Conservation (phyloP, 2,329 filamentous ascomycete genomes). For the Penicillium sp. region DNA sequence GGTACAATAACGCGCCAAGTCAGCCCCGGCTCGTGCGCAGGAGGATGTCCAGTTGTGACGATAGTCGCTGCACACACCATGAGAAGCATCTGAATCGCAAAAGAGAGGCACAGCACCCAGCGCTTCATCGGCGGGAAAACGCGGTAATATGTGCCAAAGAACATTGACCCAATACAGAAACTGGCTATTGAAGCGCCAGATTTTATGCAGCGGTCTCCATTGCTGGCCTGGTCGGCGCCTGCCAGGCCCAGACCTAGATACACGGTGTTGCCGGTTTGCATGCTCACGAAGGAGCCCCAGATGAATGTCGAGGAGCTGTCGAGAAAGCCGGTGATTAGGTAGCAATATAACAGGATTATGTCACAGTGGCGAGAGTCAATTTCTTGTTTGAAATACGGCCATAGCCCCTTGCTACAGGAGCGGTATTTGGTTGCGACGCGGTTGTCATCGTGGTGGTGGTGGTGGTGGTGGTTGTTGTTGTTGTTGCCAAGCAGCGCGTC, state of each 20-base stretch:
- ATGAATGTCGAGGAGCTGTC: slow-evolving; percentile 73
- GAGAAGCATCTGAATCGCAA: slow-evolving; percentile 50
- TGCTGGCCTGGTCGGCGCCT: slow-evolving; percentile 46
- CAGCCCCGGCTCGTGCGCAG: slow-evolving; percentile 2
- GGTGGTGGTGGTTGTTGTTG: background rate
- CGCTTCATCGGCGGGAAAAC: slow-evolving; percentile 37
- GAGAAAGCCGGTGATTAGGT: slow-evolving; percentile 71
- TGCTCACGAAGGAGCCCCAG: slow-evolving; percentile 73
- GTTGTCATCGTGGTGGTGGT: no score
- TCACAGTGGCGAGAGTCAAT: slow-evolving; percentile 63
- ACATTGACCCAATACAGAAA: slow-evolving; percentile 69
- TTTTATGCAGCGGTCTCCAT: slow-evolving; percentile 59
- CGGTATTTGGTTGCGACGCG: background rate
- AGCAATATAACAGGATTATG: slow-evolving; percentile 65
- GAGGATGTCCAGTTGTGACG: slow-evolving; percentile 40
- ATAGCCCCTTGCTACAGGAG: background rate
- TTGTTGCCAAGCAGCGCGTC: background rate
- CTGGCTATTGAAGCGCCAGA: slow-evolving; percentile 65
- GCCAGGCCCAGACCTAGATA: slow-evolving; percentile 70
- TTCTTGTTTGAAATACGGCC: slow-evolving; percentile 31
- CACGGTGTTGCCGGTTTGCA: slow-evolving; percentile 49
- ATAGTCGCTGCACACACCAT: slow-evolving; percentile 53
- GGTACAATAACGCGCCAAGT: slow-evolving; percentile 61
- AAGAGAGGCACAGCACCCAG: slow-evolving; percentile 50
- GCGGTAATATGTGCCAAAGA: slow-evolving; percentile 67